Evolutionary conservation across 805 yeast genomes (phyloP).

Genomic region (Dipodascus geniculatus): DNA sequence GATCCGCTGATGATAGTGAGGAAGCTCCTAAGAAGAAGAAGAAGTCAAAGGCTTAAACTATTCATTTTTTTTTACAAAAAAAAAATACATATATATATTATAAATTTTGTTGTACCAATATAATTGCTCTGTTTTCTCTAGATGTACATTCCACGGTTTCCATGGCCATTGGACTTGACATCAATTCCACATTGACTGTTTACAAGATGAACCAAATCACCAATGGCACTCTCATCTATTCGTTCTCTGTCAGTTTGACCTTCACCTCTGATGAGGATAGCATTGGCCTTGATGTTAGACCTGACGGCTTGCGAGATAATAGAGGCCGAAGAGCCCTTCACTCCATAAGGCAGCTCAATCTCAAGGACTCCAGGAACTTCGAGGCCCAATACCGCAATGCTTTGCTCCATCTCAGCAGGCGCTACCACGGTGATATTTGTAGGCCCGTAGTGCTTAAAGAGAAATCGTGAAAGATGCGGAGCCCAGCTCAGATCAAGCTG

Average conservation of each 20-base stretch:
- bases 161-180: background rate
- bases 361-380: background rate
- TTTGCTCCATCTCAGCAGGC: background rate
- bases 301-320: background rate
- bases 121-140: background rate
- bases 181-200: background rate
- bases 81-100: too few species aligned
- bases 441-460: background rate
- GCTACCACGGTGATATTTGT: background rate
- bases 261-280: background rate
- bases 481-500: background rate
- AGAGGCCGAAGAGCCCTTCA: background rate
- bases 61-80: too few species aligned
- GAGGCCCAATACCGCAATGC: background rate
- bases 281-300: background rate
- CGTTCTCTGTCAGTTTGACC: background rate
- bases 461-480: background rate
- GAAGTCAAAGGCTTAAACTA: conserved; percentile 22
- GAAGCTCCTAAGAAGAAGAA: conserved; percentile 44
- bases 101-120: background rate
- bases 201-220: background rate
- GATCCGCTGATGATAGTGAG: conserved; percentile 38
- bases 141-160: background rate
- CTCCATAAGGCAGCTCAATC: background rate
- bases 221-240: background rate